These are phyloP conservation scores for Narthecium ossifragum DNA, from an alignment of 106 monocot species.

Conservation along the genomic window DNA sequence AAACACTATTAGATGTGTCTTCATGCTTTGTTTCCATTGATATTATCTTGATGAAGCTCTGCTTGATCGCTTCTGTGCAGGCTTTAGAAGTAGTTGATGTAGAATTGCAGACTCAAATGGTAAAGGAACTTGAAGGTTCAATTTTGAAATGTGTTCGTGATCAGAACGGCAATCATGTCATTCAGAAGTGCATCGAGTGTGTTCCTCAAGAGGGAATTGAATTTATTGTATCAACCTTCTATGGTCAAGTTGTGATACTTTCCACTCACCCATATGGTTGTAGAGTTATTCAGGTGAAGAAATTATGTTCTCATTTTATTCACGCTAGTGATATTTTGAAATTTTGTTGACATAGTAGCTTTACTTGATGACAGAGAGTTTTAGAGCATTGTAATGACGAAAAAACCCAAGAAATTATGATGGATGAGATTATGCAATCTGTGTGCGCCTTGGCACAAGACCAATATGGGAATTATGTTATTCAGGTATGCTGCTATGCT, in stretches of 20 bases:
- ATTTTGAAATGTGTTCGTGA: slow-evolving; percentile 88
- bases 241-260: slow-evolving; percentile 68
- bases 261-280: slow-evolving; percentile 88
- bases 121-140: slow-evolving; percentile 72
- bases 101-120: slow-evolving; percentile 69
- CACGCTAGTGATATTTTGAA: background rate
- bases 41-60: too few relatives aligned
- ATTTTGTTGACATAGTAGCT: too few relatives aligned
- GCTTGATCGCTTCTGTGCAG: slow-evolving; percentile 25
- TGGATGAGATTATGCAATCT: slow-evolving; percentile 60
- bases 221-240: slow-evolving; percentile 70
- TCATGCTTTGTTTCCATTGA: too few relatives aligned
- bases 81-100: slow-evolving; percentile 75
- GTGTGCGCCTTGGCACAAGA: slow-evolving; percentile 57
- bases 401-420: slow-evolving; percentile 60
- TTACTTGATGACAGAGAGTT: too few relatives aligned
- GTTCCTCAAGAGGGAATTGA: slow-evolving; percentile 73
- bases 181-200: slow-evolving; percentile 92
- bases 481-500: slow-evolving; percentile 71
- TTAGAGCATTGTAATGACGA: slow-evolving; percentile 64
- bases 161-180: slow-evolving; percentile 93
- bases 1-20: too few relatives aligned
- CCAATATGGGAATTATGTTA: slow-evolving; percentile 90
- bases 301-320: background rate
- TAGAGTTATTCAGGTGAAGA: slow-evolving; percentile 67